Evolutionary conservation across 1,284 basidiomycete genomes (phyloP).

Genomic region (Tilletia setariae): DNA sequence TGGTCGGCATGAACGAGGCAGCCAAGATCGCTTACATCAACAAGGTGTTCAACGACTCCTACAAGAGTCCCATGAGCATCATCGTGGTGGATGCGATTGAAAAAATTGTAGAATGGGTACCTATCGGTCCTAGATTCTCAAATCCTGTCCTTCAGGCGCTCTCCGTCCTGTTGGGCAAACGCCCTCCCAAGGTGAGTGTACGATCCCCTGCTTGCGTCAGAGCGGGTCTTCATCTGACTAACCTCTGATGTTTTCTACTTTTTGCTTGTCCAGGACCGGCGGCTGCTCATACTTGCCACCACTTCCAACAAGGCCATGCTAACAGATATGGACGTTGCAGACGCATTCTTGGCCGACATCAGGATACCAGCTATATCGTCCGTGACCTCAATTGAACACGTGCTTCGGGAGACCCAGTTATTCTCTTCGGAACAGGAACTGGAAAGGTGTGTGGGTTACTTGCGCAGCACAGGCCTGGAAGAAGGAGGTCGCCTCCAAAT

Average conservation of each 20-base stretch:
- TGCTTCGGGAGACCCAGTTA: conserved; percentile 78
- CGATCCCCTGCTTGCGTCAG: too few species aligned
- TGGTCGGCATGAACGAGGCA: conserved; percentile 88
- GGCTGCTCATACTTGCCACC: conserved; percentile 87
- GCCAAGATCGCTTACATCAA: conserved; percentile 89
- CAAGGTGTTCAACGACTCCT: conserved; percentile 92
- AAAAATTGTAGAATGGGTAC: conserved; percentile 69
- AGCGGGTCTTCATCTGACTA: too few species aligned
- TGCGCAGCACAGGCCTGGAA: conserved; percentile 73
- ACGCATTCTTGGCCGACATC: conserved; percentile 84
- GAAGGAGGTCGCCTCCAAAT: conserved; percentile 66
- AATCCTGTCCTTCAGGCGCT: conserved; percentile 89
- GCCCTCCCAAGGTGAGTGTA: conserved; percentile 78
- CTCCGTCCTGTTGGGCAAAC: conserved; percentile 79
- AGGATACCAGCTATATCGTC: conserved; percentile 77
- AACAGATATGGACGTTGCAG: conserved; percentile 81
- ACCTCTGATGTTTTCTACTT: neutral
- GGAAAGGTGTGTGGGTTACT: conserved; percentile 65
- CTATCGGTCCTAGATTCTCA: conserved; percentile 92
- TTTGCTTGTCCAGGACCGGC: conserved; percentile 64
- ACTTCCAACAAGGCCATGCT: conserved; percentile 84
- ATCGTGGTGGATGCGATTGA: conserved; percentile 77
- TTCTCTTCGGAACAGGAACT: conserved; percentile 66
- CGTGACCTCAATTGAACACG: conserved; percentile 69
- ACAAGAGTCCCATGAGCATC: conserved; percentile 94